Conservation (phyloP, 768 basidiomycete genomes). For the Rhizopogon vesiculosus region DNA sequence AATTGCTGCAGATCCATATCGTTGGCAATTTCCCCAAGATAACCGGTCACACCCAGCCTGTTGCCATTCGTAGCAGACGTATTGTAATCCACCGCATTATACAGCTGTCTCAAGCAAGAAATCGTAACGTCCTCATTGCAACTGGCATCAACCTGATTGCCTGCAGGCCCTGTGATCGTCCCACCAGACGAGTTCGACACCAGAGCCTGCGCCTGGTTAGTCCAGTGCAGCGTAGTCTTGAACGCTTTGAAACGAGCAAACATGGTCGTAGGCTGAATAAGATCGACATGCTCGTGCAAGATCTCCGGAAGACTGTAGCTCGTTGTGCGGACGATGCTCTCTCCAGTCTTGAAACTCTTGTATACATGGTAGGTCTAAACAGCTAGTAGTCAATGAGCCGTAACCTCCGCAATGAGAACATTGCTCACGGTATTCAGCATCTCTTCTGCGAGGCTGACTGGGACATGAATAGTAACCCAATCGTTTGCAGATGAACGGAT, state of each 20-base stretch:
- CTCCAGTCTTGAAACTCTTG: constrained; percentile 48
- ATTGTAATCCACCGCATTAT: constrained; percentile 44
- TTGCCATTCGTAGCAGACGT: constrained; percentile 41
- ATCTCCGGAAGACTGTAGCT: constrained; percentile 60
- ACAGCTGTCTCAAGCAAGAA: constrained; percentile 49
- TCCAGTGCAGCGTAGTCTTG: constrained; percentile 35
- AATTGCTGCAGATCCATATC: constrained; percentile 46
- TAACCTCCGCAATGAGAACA: background rate
- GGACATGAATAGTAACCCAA: constrained; percentile 59
- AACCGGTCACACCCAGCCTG: constrained; percentile 50
- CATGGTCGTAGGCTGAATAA: constrained; percentile 70
- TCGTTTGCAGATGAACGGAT: constrained; percentile 60
- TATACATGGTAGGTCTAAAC: constrained; percentile 59
- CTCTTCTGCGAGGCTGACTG: constrained; percentile 56
- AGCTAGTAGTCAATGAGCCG: background rate
- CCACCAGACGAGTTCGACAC: constrained; percentile 3
- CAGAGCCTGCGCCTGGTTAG: constrained; percentile 5
- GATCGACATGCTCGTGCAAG: constrained; percentile 56
- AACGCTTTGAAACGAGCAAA: constrained; percentile 47
- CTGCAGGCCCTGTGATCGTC: constrained; percentile 25
- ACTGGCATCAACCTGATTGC: constrained; percentile 38
- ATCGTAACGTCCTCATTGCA: constrained; percentile 51
- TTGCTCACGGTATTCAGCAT: constrained; percentile 64
- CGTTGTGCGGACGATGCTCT: constrained; percentile 59
- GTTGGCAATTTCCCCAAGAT: constrained; percentile 52